These are phyloP conservation scores for Agaricus blazei DNA, from an alignment of 768 basidiomycete genomes.

Conservation along the genomic window DNA sequence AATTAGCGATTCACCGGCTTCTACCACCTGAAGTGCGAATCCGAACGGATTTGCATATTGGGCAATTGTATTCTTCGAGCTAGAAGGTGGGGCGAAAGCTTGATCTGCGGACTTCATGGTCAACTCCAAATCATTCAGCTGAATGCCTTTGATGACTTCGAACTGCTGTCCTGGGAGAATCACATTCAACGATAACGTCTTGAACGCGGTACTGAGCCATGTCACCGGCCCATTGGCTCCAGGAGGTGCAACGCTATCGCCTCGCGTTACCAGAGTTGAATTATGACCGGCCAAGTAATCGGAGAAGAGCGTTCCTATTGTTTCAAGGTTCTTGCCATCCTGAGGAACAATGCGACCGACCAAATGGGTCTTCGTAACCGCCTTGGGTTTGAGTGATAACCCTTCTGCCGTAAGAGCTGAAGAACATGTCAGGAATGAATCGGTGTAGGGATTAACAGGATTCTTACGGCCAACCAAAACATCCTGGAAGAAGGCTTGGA, in stretches of 20 bases:
- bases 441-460: background rate
- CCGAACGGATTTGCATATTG: slow-evolving; percentile 73
- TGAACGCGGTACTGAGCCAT: slow-evolving; percentile 70
- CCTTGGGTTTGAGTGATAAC: slow-evolving; percentile 45
- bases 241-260: slow-evolving; percentile 55
- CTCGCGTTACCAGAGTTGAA: slow-evolving; percentile 52
- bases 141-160: slow-evolving; percentile 61
- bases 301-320: slow-evolving; percentile 61
- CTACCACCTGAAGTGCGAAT: slow-evolving; percentile 62
- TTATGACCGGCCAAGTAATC: slow-evolving; percentile 60
- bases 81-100: slow-evolving; percentile 54
- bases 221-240: slow-evolving; percentile 45
- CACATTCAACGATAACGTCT: slow-evolving; percentile 57
- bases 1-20: slow-evolving; percentile 49
- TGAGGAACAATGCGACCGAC: slow-evolving; percentile 63
- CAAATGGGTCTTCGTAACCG: slow-evolving; percentile 46
- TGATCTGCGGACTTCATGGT: slow-evolving; percentile 46
- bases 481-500: slow-evolving; percentile 56
- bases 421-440: background rate
- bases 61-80: slow-evolving; percentile 50
- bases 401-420: slow-evolving; percentile 48
- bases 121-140: slow-evolving; percentile 51
- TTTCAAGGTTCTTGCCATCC: slow-evolving; percentile 45
- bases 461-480: slow-evolving; percentile 56
- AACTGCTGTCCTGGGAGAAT: slow-evolving; percentile 58